Evolutionary conservation across 2,329 filamentous ascomycete genomes (phyloP).

Genomic region (Parastagonospora avenae): DNA sequence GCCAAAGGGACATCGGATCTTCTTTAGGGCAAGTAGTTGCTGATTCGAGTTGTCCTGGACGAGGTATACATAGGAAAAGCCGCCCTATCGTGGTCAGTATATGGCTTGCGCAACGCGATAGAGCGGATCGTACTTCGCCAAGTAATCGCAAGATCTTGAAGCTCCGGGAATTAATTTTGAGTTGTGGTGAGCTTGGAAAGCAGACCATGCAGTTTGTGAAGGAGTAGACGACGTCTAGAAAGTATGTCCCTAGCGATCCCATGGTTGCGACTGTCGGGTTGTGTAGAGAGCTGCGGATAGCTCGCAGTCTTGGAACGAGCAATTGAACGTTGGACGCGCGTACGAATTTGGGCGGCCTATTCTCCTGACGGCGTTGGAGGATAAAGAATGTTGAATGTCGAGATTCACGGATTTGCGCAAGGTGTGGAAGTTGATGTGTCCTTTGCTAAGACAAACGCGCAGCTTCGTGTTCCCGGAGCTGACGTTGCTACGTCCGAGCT

Average conservation of each 20-base stretch:
- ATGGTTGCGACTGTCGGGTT: constrained; percentile 23
- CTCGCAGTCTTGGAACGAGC: constrained; percentile 19
- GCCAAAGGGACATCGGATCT: constrained; percentile 97
- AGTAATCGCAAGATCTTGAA: constrained; percentile 95
- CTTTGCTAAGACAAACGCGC: constrained; percentile 17
- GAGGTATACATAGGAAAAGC: constrained; percentile 98
- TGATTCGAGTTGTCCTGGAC: constrained; percentile 87
- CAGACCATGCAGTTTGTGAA: constrained; percentile 95
- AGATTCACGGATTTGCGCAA: neutral
- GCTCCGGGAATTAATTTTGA: constrained; percentile 92
- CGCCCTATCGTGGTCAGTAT: constrained; percentile 64
- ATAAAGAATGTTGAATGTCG: neutral
- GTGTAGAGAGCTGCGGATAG: constrained; percentile 23
- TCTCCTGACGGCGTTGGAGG: neutral
- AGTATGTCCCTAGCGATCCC: constrained; percentile 58
- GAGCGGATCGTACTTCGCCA: constrained; percentile 72
- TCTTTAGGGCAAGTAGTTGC: constrained; percentile 92
- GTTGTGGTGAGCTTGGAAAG: constrained; percentile 89
- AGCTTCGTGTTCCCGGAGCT: constrained; percentile 21
- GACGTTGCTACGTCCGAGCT: constrained; percentile 24
- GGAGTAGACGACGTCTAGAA: constrained; percentile 88
- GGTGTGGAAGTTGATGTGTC: constrained; percentile 11
- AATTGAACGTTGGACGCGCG: constrained; percentile 7
- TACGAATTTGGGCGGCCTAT: neutral
- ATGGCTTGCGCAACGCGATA: constrained; percentile 2